These are phyloP conservation scores for Polyplosphaeria fusca DNA, from an alignment of 495 filamentous ascomycete species.

Conservation along the genomic window DNA sequence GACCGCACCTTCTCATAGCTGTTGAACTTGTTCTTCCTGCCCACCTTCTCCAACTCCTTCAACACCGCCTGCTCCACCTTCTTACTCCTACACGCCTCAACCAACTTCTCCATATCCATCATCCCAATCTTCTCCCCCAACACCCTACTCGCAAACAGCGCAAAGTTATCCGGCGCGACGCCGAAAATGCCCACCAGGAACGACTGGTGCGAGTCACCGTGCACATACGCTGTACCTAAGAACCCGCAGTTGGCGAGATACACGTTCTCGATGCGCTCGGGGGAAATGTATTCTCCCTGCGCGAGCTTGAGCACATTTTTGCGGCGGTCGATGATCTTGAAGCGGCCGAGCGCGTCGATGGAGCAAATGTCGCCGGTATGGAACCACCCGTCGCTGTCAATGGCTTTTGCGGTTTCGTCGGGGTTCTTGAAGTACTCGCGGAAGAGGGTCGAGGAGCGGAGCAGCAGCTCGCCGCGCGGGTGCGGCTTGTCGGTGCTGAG, in stretches of 20 bases:
- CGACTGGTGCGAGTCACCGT: slow-evolving; percentile 83
- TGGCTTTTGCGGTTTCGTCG: slow-evolving; percentile 76
- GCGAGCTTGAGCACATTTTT: slow-evolving; percentile 99
- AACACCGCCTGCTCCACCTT: slow-evolving; percentile 71
- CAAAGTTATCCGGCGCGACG: slow-evolving; percentile 76
- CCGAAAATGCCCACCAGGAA: slow-evolving; percentile 86
- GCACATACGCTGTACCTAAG: slow-evolving; percentile 78
- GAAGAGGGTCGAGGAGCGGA: slow-evolving; percentile 78
- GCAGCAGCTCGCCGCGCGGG: slow-evolving; percentile 84
- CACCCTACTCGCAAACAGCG: slow-evolving; percentile 70
- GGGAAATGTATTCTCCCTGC: slow-evolving; percentile 97
- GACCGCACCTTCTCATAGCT: slow-evolving; percentile 81
- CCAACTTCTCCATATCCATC: slow-evolving; percentile 64
- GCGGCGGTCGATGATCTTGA: slow-evolving; percentile 90
- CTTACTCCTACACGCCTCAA: slow-evolving; percentile 60
- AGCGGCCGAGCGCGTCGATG: slow-evolving; percentile 79
- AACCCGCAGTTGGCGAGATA: slow-evolving; percentile 76
- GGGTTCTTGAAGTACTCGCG: slow-evolving; percentile 82
- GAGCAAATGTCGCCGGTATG: slow-evolving; percentile 86
- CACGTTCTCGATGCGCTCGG: slow-evolving; percentile 94
- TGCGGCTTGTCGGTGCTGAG: slow-evolving; percentile 84
- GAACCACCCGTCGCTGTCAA: slow-evolving; percentile 94
- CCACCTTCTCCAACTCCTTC: slow-evolving; percentile 76
- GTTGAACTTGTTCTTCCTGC: slow-evolving; percentile 81
- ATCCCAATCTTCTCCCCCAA: slow-evolving; percentile 60